Evolutionary conservation across 1,139 yeast species (phyloP).

Genomic region (Hemisphaericaspora subhashii): DNA sequence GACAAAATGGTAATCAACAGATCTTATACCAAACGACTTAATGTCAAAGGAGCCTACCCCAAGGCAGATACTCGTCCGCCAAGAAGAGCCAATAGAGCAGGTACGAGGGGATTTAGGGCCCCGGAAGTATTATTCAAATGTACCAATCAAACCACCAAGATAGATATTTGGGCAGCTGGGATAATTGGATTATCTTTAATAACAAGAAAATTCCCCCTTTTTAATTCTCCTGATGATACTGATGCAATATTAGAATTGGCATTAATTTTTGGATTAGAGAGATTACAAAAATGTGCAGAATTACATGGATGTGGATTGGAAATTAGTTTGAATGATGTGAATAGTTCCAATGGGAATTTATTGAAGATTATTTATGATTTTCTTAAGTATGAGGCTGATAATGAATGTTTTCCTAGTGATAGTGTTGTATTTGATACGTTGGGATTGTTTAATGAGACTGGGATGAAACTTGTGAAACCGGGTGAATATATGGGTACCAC

Average conservation of each 20-base stretch:
- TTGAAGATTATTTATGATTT: conserved; percentile 33
- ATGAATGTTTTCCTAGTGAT: conserved; percentile 39
- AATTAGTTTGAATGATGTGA: conserved; percentile 38
- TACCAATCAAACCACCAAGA: conserved; percentile 75
- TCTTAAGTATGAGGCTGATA: conserved; percentile 31
- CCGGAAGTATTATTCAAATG: conserved; percentile 92
- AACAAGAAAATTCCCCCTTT: conserved; percentile 77
- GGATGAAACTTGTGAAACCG: conserved; percentile 30
- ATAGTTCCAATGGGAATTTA: conserved; percentile 29
- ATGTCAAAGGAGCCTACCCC: conserved; percentile 66
- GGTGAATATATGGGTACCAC: conserved; percentile 7
- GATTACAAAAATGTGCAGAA: conserved; percentile 72
- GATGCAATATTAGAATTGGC: conserved; percentile 89
- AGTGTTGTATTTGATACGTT: conserved; percentile 42
- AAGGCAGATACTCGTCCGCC: conserved; percentile 84
- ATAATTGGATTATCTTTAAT: conserved; percentile 75
- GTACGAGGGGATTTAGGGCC: conserved; percentile 95
- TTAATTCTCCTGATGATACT: conserved; percentile 86
- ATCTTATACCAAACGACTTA: conserved; percentile 34
- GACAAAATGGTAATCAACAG: conserved; percentile 24
- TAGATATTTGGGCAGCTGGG: conserved; percentile 94
- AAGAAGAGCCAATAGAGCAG: conserved; percentile 94
- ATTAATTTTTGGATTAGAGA: conserved; percentile 76
- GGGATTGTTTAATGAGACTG: conserved; percentile 27
- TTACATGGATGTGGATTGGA: conserved; percentile 90